Evolutionary conservation across 345 rosid species (phyloP), one percentile per base, ranked within the genome.

Genomic region (Linum usitatissimum): DNA sequence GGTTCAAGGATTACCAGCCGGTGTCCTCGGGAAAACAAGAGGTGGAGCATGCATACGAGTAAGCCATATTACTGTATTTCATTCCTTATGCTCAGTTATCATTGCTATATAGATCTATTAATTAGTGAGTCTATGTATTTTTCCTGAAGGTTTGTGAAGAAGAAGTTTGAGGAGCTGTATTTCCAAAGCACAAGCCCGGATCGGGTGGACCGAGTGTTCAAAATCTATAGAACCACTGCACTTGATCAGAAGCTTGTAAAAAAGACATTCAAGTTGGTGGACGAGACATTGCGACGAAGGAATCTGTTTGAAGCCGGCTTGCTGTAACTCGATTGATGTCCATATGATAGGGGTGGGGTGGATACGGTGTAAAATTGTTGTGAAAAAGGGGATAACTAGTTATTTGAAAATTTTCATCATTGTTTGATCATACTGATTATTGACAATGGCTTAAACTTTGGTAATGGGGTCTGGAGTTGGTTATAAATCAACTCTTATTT

Each of bases 231-330:
- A 65, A 93, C 97, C 3, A 90, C 92, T 0, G 96, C 97, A 18
- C 87, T 90, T 34, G 97, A 90, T 70, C 97, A 83, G 78, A 93
- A 87, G 77, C 96, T 93, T n/a, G 89, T 93, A 71, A 93, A 90
- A 84, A 93, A 90, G 75, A 93, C 99, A 5, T 93, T 93, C 85
- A 93, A 93, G 78, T 94, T 93, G 5, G 97, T 93, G 18, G 99
- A 90, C 9, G 99, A 93, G 82, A 90, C 90, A 0, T 63, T 93
- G 68, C 80, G 97, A 75, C 82, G 97, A 55, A 83, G 99, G 76
- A 90, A 93, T 78, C 87, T 93, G 17, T 81, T 83, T 12, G 97
- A 90, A 77, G 99, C 99, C 34, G 99, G 97, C 4, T 81, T 90
- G 40, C 81, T 93, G 78, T 93, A 84, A 93, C 66, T 10, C 12